Conservation (phyloP, 2,329 filamentous ascomycete genomes). For the Xylaria arbuscula region DNA sequence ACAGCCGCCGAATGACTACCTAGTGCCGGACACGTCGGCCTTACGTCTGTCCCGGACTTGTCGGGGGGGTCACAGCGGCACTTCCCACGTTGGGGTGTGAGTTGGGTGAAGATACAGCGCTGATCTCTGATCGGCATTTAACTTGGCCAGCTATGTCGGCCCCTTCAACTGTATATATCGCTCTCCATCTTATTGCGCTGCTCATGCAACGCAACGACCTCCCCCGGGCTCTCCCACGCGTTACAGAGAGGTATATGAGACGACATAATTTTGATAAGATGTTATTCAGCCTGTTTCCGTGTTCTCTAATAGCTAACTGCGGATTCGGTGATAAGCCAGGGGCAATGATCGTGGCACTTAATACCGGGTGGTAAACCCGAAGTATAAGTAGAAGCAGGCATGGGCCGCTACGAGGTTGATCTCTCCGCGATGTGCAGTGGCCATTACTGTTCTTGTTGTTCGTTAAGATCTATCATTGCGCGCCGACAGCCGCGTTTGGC, state of each 20-base stretch:
- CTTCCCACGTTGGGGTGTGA: conserved; percentile 26
- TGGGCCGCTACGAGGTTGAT: conserved; percentile 19
- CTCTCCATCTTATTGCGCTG: background rate
- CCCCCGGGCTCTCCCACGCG: conserved; percentile 3
- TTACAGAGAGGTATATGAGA: background rate
- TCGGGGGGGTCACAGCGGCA: conserved; percentile 19
- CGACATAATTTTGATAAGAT: conserved; percentile 29
- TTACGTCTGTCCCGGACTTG: conserved; percentile 17
- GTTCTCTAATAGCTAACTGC: background rate
- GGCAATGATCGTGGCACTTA: conserved; percentile 5
- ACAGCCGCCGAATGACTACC: background rate
- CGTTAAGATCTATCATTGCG: conserved; percentile 17
- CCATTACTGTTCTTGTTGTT: conserved; percentile 25
- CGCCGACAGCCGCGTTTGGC: conserved; percentile 22
- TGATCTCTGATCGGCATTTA: conserved; percentile 30
- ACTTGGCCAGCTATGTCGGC: conserved; percentile 20
- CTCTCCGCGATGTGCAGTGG: conserved; percentile 27
- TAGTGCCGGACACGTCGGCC: conserved; percentile 4
- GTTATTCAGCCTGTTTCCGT: background rate
- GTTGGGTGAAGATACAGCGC: conserved; percentile 24
- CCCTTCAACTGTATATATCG: conserved; percentile 8
- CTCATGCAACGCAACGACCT: conserved; percentile 12
- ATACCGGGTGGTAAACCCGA: conserved; percentile 9
- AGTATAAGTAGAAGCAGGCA: background rate
- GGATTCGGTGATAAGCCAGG: background rate